A percentile compares a stretch with the other conserved stretches of the same genome.
These are phyloP conservation scores for Naganishia albida DNA, from an alignment of 1,284 basidiomycete species.

Conservation along the genomic window DNA sequence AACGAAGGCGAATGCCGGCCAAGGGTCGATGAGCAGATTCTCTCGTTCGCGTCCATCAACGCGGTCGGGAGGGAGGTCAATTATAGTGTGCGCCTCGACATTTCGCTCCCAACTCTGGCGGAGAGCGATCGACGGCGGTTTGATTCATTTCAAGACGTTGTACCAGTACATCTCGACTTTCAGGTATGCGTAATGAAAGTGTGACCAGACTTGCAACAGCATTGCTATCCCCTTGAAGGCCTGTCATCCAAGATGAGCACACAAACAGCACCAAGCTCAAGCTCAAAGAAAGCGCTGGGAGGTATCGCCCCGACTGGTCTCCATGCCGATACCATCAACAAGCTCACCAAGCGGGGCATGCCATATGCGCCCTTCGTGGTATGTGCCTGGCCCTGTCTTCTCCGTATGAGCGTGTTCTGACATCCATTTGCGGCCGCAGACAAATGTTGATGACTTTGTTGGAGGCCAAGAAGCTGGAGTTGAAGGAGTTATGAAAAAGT, in stretches of 20 bases:
- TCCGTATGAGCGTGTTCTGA: background rate
- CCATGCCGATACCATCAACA: constrained; percentile 32
- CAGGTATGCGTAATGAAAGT: no score
- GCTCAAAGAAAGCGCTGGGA: constrained; percentile 23
- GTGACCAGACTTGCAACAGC: background rate
- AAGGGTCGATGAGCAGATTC: background rate
- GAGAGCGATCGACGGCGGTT: background rate
- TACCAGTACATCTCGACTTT: no score
- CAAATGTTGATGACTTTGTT: constrained; percentile 82
- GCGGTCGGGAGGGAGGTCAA: constrained; percentile 8
- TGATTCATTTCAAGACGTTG: no score
- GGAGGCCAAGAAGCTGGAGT: constrained; percentile 77
- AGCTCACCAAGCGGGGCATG: constrained; percentile 86
- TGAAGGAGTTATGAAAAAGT: constrained; percentile 74
- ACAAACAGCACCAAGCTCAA: constrained; percentile 6
- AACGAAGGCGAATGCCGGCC: background rate
- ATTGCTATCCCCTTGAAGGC: background rate
- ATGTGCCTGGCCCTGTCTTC: constrained; percentile 47
- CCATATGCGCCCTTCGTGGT: constrained; percentile 95
- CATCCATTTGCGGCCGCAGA: constrained; percentile 56
- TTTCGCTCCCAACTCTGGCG: constrained; percentile 20
- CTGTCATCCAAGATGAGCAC: constrained; percentile 4
- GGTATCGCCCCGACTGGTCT: constrained; percentile 31
- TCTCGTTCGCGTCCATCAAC: constrained; percentile 19
- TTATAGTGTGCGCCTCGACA: background rate